Evolutionary conservation across 176 grass and related monocot genomes (phyloP).

Genomic region (Carex pumila): DNA sequence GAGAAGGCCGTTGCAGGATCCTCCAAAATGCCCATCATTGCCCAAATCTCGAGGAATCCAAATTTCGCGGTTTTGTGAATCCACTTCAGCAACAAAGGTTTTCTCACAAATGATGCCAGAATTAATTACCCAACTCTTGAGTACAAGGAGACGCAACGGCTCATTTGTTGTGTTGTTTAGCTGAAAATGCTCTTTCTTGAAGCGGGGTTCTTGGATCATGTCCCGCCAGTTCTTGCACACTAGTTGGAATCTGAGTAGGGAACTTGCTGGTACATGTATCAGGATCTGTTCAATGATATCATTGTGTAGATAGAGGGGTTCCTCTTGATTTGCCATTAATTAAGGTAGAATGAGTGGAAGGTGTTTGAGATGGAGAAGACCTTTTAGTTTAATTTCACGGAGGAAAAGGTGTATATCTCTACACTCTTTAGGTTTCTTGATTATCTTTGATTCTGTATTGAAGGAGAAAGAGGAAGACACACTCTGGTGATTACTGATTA

Average conservation of each 20-base stretch:
- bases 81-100: not conserved
- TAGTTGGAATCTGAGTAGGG: not conserved
- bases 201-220: not conserved
- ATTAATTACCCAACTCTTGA: not conserved
- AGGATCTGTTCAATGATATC: not conserved
- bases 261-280: not conserved
- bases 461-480: not conserved
- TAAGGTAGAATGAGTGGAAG: too few species aligned
- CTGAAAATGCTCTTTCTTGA: not conserved
- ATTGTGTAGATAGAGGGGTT: not conserved
- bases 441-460: not conserved
- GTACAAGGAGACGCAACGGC: not conserved
- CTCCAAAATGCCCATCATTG: not conserved
- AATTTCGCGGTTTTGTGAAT: not conserved
- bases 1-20: slow-evolving; percentile 6
- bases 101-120: not conserved
- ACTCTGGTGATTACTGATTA: too few species aligned
- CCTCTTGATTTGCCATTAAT: too few species aligned
- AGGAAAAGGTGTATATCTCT: not conserved
- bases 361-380: not conserved
- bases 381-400: not conserved
- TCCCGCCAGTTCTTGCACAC: not conserved
- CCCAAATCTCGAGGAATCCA: not conserved
- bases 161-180: not conserved
- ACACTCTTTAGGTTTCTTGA: not conserved